Evolutionary conservation across 345 rosid genomes (phyloP), one percentile per base, ranked within the genome.

Genomic region (Eucalyptus erythrocorys): DNA sequence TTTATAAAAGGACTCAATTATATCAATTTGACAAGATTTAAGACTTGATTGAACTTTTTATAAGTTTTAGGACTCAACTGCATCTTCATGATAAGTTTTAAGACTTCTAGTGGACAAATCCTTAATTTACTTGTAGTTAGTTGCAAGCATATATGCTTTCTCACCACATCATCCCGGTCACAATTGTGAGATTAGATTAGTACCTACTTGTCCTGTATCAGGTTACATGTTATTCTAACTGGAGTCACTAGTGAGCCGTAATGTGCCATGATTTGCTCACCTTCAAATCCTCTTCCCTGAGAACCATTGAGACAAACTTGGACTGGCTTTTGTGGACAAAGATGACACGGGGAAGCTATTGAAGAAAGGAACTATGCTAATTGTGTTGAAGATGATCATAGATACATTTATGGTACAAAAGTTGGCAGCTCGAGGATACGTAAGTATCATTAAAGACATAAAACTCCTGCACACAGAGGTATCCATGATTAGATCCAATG

Each of bases 1-100:
- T 49, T 49, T 49, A 49, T 49, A 49, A 15, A 49, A 15, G 7
- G 1, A 49, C 1, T 6, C 53, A 0, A 16, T 2, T 49, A 1
- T 49, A 15, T 21, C 53, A 49, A 49, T 49, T 49, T 49, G 53
- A 49, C 53, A 49, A 16, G 21, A 2, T 49, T 16, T 49, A 49
- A 49, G 21, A 21, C 0, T 49, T 49, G 1, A 49, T 49, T 48
- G 19, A 49, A 49, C 51, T 49, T 49, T 49, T 49, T 49, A 49
- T 49, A 49, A 49, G 7, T 49, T 49, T 49, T 49, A 49, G 21
- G 1, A 6, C 7, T 49, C 0, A 49, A 49, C 16, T 49, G 21
- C 1, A 49, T 49, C 16, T 15, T 49, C 16, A 49, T 15, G 53
- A 16, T 49, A 49, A 15, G 21, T 49, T 49, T 49, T 2, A 49